A percentile compares a stretch with the other conserved stretches of the same genome.
Conservation (phyloP, 208 protist genomes). For the Trypanosoma congolense region DNA sequence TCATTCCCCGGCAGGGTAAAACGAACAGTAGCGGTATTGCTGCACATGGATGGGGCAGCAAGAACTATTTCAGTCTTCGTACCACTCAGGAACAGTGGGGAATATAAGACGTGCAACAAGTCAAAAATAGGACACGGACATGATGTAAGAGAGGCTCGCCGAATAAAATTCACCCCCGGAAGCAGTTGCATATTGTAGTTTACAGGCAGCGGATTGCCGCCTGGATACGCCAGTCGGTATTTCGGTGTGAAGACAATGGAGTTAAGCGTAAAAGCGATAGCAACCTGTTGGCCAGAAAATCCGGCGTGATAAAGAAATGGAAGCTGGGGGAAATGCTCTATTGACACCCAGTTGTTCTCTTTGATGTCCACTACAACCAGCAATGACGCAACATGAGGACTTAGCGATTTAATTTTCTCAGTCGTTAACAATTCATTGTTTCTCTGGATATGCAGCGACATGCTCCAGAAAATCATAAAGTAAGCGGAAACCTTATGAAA, state of each 20-base stretch:
- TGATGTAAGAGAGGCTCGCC: slow-evolving; percentile 27
- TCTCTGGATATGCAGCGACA: slow-evolving; percentile 62
- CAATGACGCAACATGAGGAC: slow-evolving; percentile 67
- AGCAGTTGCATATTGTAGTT: slow-evolving; percentile 46
- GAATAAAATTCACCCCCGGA: slow-evolving; percentile 78
- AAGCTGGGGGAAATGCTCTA: slow-evolving; percentile 48
- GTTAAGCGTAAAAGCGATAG: slow-evolving; percentile 69
- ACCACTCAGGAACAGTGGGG: slow-evolving; percentile 27
- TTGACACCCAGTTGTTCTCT: slow-evolving; percentile 39
- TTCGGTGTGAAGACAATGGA: slow-evolving; percentile 55
- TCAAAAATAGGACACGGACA: slow-evolving; percentile 63
- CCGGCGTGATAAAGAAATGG: slow-evolving; percentile 48
- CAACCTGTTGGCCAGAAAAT: slow-evolving; percentile 28
- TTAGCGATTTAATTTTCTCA: slow-evolving; percentile 34
- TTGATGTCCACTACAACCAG: slow-evolving; percentile 48
- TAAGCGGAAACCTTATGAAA: slow-evolving; percentile 40
- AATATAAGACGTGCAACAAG: slow-evolving; percentile 38
- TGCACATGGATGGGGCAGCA: slow-evolving; percentile 21
- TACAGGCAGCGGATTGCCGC: slow-evolving; percentile 29
- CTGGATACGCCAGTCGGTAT: slow-evolving; percentile 47
- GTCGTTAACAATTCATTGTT: slow-evolving; percentile 28
- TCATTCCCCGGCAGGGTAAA: slow-evolving; percentile 58
- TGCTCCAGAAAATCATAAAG: slow-evolving; percentile 67
- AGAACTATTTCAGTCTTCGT: slow-evolving; percentile 47
- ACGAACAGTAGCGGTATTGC: slow-evolving; percentile 31